Evolutionary conservation across 192 early-diverging fungal genomes (phyloP), one percentile per base, ranked within the genome.

Genomic region (Coemansia sp.): DNA sequence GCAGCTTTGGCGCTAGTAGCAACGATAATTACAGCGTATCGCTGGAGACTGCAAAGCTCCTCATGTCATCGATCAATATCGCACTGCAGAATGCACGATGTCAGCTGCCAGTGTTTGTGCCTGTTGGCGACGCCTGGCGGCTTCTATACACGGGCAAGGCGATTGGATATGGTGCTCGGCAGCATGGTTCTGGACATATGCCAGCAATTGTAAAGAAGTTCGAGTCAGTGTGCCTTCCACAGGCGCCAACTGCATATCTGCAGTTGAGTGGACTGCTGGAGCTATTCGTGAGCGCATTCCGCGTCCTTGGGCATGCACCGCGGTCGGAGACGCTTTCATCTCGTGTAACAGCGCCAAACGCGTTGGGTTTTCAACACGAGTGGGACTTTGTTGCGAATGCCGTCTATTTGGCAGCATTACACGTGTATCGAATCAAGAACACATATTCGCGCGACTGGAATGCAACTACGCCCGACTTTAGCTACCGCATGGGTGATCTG

Each of bases 51-150:
- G 84, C 88, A 14, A 89, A 89, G 52, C 47, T 82, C 0, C 62
- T 89, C 16, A 68, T 87, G 34, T 88, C 88, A 2, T 85, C 88
- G n/a, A 85, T 87, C 69, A 82, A 85, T 27, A 86, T 89, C 52
- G 87, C 88, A 0, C 80, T 87, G 44, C 84, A 85, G 41, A 89
- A 88, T 73, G 85, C 81, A 18, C 82, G 74, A 30, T 91, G 90
- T 68, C 83, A 81, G 61, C 71, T 88, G 48, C 87, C 87, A 8
- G 81, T 83, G 22, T 88, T 85, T 80, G 82, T 83, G 24, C 87
- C 87, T 2, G 74, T 82, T 5, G 71, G 71, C 27, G 80, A 82
- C 25, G 74, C 76, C 34, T 79, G 76, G 76, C 71, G 76, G 47
- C 63, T 34, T 25, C 61, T 79, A 51, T 79, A 66, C 32, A 79